Conservation (phyloP, 2,329 filamentous ascomycete genomes). For the Rhynchosporium secalis region DNA sequence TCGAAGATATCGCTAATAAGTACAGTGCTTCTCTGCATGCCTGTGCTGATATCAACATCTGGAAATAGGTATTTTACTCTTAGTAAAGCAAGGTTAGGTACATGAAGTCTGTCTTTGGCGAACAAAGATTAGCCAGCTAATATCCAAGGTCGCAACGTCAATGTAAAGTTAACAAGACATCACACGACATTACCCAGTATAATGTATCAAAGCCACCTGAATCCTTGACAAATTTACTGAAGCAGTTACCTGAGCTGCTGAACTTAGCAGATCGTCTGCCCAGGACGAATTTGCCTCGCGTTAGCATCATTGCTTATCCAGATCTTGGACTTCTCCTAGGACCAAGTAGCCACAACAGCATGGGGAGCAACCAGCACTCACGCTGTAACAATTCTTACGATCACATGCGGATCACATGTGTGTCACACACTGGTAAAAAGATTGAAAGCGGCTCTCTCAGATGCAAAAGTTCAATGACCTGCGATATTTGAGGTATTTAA, state of each 20-base stretch:
- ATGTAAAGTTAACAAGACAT: too few relatives aligned
- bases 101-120: too few relatives aligned
- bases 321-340: not conserved
- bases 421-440: not conserved
- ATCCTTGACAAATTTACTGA: too few relatives aligned
- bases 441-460: not conserved
- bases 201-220: too few relatives aligned
- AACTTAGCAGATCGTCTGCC: too few relatives aligned
- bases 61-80: not conserved
- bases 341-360: not conserved
- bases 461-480: not conserved
- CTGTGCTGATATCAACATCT: not conserved
- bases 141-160: too few relatives aligned
- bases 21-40: not conserved
- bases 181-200: too few relatives aligned
- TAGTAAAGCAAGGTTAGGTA: too few relatives aligned
- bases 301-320: not conserved
- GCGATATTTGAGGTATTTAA: not conserved
- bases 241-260: too few relatives aligned
- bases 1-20: not conserved
- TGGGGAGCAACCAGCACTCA: not conserved
- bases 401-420: not conserved
- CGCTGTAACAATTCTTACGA: not conserved
- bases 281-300: too few relatives aligned
- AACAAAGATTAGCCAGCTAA: too few relatives aligned